Percentiles rank a stretch among this genome's conserved stretches.
Evolutionary conservation across 768 basidiomycete species (phyloP).

Genomic region (Kwoniella mangroviensis): DNA sequence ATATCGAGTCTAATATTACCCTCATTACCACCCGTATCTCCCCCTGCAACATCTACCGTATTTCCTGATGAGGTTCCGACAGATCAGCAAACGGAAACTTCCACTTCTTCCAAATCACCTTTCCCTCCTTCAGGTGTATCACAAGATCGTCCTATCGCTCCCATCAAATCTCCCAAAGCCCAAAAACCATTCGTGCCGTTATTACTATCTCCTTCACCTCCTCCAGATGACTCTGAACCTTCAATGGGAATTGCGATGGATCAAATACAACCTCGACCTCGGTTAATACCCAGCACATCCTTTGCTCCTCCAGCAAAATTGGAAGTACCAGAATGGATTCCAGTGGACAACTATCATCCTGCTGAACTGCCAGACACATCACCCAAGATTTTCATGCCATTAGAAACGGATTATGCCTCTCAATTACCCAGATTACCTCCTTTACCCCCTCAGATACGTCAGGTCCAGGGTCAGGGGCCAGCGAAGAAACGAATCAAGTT

Average conservation of each 20-base stretch:
- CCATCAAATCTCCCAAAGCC: not conserved
- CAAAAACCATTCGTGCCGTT: not conserved
- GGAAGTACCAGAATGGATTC: conserved; percentile 39
- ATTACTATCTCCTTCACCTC: conserved; percentile 7
- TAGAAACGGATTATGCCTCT: conserved; percentile 43
- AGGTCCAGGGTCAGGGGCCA: conserved; percentile 6
- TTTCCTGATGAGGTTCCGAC: conserved; percentile 42
- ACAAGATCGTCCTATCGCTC: not conserved
- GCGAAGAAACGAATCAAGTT: conserved; percentile 26
- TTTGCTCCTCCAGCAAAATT: conserved; percentile 21
- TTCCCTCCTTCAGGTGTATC: not conserved
- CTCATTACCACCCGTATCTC: conserved; percentile 39
- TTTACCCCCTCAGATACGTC: conserved; percentile 25
- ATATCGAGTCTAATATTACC: conserved; percentile 35
- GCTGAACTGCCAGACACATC: conserved; percentile 26
- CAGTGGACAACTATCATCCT: conserved; percentile 40
- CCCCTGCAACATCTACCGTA: conserved; percentile 37
- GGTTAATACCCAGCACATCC: conserved; percentile 6
- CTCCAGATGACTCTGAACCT: not conserved
- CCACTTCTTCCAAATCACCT: conserved; percentile 15
- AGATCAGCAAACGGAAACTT: conserved; percentile 1
- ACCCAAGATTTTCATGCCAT: conserved; percentile 38
- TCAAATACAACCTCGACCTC: conserved; percentile 29
- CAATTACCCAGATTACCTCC: conserved; percentile 45
- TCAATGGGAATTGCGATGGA: conserved; percentile 20